Base-by-base conservation (phyloP, 306 rosid species). In the Vigna hirtella region DNA sequence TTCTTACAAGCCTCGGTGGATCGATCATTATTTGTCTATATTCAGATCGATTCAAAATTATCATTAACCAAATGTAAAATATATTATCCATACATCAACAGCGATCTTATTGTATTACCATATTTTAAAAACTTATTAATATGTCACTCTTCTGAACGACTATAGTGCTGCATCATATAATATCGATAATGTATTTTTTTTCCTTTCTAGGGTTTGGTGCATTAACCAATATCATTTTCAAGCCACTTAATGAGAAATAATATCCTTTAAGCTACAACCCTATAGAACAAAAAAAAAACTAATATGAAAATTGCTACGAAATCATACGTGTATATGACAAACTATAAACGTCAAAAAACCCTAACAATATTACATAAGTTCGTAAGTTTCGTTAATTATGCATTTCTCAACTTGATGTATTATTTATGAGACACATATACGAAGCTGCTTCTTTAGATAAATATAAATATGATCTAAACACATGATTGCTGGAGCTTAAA, bases 41-140 rank as follows among this genome's bases (percentile, higher is more conserved):
- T 64, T 34, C 42, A 32, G 38, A 50, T 26, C 4, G 13, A 50
- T n/a, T 28, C 11, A 49, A 48, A 48, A 8, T 26, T 36, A 73
- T 22, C 42, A 58, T 42, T 58, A 57, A 57, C 56, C 48, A 59
- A 74, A 61, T 74, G 47, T 17, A 59, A 61, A 61, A 74, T 69
- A 47, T 48, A 45, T 67, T 67, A 47, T 69, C 38, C 26, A 16
- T 50, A 2, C 32, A 15, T 9, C 4, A 70, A 18, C 74, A 70
- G 10, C 62, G 20, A 28, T 74, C 48, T 47, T 24, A 45, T 45
- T 26, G 17, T 42, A 22, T 24, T 20, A 9, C 5, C 43, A 24
- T 42, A 73, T 57, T 57, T 73, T 38, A 14, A 9, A 30, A 56
- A 57, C 1, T 9, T 73, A 30, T 3, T 24, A 73, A 73, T 57